These are phyloP conservation scores for Xylaria grammica DNA, from an alignment of 495 filamentous ascomycete species.

Conservation along the genomic window DNA sequence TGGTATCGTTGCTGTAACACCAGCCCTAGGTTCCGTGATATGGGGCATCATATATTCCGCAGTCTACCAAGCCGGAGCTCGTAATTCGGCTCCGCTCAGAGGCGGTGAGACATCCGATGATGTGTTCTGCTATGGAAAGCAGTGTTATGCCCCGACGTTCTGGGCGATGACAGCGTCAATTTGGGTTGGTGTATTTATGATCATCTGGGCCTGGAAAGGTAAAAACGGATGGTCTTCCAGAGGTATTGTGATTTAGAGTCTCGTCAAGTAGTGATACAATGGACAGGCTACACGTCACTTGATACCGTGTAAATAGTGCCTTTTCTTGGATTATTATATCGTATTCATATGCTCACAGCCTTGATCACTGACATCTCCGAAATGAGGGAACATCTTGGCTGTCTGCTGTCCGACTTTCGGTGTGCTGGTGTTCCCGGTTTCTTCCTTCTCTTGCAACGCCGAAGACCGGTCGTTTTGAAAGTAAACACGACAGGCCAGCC, in stretches of 20 bases:
- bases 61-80: conserved; percentile 73
- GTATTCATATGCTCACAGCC: background rate
- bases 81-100: conserved; percentile 28
- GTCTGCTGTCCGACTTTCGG: too few species aligned
- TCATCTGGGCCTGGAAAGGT: conserved; percentile 82
- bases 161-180: conserved; percentile 81
- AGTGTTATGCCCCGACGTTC: conserved; percentile 78
- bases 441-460: too few species aligned
- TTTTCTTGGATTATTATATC: too few species aligned
- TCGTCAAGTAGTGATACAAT: background rate
- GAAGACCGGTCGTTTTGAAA: background rate
- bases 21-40: conserved; percentile 79
- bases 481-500: background rate
- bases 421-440: too few species aligned
- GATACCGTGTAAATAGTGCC: background rate
- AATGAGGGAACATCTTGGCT: too few species aligned
- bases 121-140: conserved; percentile 70
- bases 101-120: conserved; percentile 42
- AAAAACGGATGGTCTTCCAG: conserved; percentile 74
- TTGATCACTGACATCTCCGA: too few species aligned
- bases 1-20: conserved; percentile 91
- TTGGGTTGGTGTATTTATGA: conserved; percentile 75
- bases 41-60: conserved; percentile 85
- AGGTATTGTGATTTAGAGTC: conserved; percentile 69
- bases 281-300: background rate